Base-by-base conservation (phyloP, 2,329 filamentous ascomycete genomes). In the Colletotrichum sp. region DNA sequence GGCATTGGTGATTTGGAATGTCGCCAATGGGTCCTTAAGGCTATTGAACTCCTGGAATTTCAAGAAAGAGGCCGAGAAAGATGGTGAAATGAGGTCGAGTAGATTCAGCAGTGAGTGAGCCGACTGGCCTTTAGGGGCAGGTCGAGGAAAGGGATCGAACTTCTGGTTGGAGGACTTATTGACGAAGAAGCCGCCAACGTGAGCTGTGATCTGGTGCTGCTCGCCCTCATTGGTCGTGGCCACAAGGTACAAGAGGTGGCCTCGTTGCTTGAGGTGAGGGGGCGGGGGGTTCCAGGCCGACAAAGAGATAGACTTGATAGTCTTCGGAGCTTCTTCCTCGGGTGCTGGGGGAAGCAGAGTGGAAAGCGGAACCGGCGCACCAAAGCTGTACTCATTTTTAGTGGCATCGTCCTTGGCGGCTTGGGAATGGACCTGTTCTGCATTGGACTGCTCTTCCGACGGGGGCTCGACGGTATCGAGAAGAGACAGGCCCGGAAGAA, bases 271-370 rank as follows among this genome's bases (percentile, higher is more conserved):
- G 68, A 98, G 91, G 83, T 98, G 92, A 83, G 96, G 96, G 63
- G 97, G 97, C 55, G 96, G 96, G 49, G 98, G 97, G 86, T 99
- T 99, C 97, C 97, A 99, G 8, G 96, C 90, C 16, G 97, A 99
- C 34, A 99, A 88, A 34, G 95, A 93, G 69, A 99, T 92, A 16
- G 93, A 92, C 87, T 98, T 99, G 80, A 99, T 90, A 1, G 96
- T 98, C 89, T 96, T 98, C 4, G 96, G 96, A 5, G 94, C 89
- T 24, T 93, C 87, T 18, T 93, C 91, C 76, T 93, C 89, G 26
- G 72, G 39, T 44, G 90, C 84, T 69, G 90, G 88, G 6, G 96
- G 95, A 18, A 98, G 87, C 65, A 99, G 90, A 12, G 90, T 93
- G 55, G 92, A 90, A 62, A 97, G 88, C 13, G 92, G 89, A 3